Base-by-base conservation (phyloP, 2,329 filamentous ascomycete species). In the Colletotrichum navitas region DNA sequence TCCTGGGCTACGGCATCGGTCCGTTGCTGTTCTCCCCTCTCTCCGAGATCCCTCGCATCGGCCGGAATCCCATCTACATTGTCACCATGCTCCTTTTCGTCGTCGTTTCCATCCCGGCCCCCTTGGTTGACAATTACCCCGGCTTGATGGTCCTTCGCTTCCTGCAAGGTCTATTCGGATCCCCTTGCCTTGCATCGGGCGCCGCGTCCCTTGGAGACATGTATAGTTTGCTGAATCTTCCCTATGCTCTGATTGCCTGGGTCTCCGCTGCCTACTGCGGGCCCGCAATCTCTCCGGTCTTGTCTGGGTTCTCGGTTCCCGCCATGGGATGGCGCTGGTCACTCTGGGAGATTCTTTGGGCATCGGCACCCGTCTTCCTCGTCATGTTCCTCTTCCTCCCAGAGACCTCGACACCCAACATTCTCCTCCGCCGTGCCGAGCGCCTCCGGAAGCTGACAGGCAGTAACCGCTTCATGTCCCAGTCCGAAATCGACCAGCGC, bases 81-180 rank as follows among this genome's bases (percentile, higher is more conserved):
- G 78, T 88, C 74, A 91, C 91, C 12, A 91, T 93, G 82, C 87
- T 87, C 69, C 82, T 93, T 36, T 94, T 93, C 78, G 88, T 92
- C 60, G 85, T 93, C 72, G 79, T 94, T 14, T 89, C 87, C 7
- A 85, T 93, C 21, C 91, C 91, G 0, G 88, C 90, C 0, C 89
- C 90, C 0, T 78, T 93, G 0, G 89, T 89, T 4, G 80, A 87
- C 55, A 92, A 90, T 81, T 92, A 90, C 63, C 81, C 88, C 0
- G 90, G 90, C 0, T 83, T 94, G 12, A 85, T 92, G 75, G 88
- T 91, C 2, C 82, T 91, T 3, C 86, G 90, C 1, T 92, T 92
- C 79, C 79, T 92, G 5, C 88, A 89, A 71, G 90, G 90, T 1
- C 90, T 92, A 83, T 90, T 92, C 74, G 90, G 90, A 11, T 88